phyloP scores from a whole-genome alignment of 345 rosid genomes.

The Pseudoturritis turrita region DNA sequence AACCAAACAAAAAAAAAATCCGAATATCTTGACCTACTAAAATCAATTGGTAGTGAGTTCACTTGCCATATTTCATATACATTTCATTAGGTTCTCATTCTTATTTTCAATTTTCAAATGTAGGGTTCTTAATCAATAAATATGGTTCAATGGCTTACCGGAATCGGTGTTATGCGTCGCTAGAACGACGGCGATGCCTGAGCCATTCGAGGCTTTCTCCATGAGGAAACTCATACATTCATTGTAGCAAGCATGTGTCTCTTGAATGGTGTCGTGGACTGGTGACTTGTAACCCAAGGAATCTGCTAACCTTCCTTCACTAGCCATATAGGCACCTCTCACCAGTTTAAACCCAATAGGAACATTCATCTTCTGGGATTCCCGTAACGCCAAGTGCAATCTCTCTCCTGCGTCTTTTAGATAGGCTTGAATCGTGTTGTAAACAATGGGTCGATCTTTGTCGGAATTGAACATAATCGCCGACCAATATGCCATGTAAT shows the following conservation, averaged over 20 bases:
- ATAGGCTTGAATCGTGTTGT: conserved; percentile 74
- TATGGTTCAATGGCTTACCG: conserved; percentile 29
- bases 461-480: conserved; percentile 44
- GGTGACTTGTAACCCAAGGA: conserved; percentile 73
- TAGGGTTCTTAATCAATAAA: neutral
- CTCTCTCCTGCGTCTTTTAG: conserved; percentile 77
- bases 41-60: too few relatives aligned
- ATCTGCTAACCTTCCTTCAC: conserved; percentile 56
- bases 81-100: neutral
- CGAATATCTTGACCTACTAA: too few relatives aligned
- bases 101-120: neutral
- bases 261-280: conserved; percentile 56
- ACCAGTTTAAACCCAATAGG: conserved; percentile 77
- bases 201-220: conserved; percentile 45
- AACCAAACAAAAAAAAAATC: too few relatives aligned
- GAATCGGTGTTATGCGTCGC: conserved; percentile 90
- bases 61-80: too few relatives aligned
- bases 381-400: conserved; percentile 42
- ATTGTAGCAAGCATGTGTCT: conserved; percentile 73
- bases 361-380: conserved; percentile 54
- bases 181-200: conserved; percentile 47
- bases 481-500: conserved; percentile 65
- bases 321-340: conserved; percentile 88
- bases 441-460: conserved; percentile 45
- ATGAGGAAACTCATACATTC: conserved; percentile 68